phyloP scores from a whole-genome alignment of 1,284 basidiomycete genomes.

The Heterobasidion occidentale region DNA sequence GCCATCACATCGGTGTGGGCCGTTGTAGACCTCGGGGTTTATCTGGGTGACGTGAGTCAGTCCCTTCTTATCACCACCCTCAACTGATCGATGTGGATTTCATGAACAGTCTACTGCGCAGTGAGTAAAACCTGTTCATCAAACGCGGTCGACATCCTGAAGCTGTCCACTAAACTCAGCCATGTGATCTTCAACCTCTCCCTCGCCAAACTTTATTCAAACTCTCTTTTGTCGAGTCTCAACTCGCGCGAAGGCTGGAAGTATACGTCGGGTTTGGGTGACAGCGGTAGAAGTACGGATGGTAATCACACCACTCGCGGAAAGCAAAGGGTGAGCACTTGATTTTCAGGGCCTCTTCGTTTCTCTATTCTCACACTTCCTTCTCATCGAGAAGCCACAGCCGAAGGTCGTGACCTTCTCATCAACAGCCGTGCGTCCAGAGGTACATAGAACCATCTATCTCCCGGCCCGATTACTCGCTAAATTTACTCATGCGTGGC shows the following conservation, averaged over 20 bases:
- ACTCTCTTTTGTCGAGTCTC: neutral
- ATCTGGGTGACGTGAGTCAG: constrained; percentile 10
- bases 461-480: too few relatives aligned
- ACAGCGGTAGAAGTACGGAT: neutral
- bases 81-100: neutral
- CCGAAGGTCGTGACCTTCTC: neutral
- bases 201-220: neutral
- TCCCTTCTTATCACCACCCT: neutral
- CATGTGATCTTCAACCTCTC: neutral
- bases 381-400: neutral
- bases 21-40: constrained; percentile 16
- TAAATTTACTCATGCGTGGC: too few relatives aligned
- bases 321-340: too few relatives aligned
- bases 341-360: too few relatives aligned
- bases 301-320: too few relatives aligned
- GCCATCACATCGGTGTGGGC: constrained; percentile 9
- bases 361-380: too few relatives aligned
- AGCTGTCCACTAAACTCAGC: neutral
- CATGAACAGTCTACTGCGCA: neutral
- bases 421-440: neutral
- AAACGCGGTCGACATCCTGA: neutral
- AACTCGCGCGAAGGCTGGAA: neutral
- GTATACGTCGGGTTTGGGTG: neutral
- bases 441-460: neutral
- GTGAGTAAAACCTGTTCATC: neutral